Base-by-base conservation (phyloP, 345 rosid species). In the Citrus hindsii region DNA sequence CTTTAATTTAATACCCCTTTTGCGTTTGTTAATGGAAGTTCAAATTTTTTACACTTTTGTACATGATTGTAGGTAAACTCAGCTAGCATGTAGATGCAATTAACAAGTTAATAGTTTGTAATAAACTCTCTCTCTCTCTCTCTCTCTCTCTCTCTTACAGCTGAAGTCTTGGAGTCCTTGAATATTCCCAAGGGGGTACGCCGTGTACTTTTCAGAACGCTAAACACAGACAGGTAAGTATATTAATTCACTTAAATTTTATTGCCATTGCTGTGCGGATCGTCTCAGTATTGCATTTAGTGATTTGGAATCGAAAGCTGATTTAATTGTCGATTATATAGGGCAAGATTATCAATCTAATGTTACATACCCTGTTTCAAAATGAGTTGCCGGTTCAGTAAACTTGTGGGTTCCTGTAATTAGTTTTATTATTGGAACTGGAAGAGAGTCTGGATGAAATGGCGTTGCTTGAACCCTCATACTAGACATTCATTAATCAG, bases 131-230 rank as follows among this genome's bases (percentile, higher is more conserved):
- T 80, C 53, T 60, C 32, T 7, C 77, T 80, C 53, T 60, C n/a
- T n/a, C n/a, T n/a, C 71, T 7, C 76, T 80, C 53, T 60, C 32
- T 7, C 77, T 80, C 53, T 60, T 76, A 16, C 88, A 90, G 99
- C 94, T 84, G 93, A 89, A 75, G 97, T 87, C 13, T 92, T 95
- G 97, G 84, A 93, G 82, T 87, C 98, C 76, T 81, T 95, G 35
- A 75, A 91, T 69, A 91, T 95, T 78, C 97, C 96, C 13, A 88
- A 75, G 79, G 98, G 98, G 58, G 90, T 91, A 38, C 88, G 89
- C 28, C 93, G 97, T 53, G 98, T 91, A 77, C 90, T 95, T 80
- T 95, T 95, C 77, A 88, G 97, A 85, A 93, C 98, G 8, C 72
- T 86, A 21, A 95, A 95, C 71, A 95, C 98, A 56, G 98, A 95